Evolutionary conservation across 2,329 filamentous ascomycete species (phyloP).

Genomic region (Stachybotrys echinatus): DNA sequence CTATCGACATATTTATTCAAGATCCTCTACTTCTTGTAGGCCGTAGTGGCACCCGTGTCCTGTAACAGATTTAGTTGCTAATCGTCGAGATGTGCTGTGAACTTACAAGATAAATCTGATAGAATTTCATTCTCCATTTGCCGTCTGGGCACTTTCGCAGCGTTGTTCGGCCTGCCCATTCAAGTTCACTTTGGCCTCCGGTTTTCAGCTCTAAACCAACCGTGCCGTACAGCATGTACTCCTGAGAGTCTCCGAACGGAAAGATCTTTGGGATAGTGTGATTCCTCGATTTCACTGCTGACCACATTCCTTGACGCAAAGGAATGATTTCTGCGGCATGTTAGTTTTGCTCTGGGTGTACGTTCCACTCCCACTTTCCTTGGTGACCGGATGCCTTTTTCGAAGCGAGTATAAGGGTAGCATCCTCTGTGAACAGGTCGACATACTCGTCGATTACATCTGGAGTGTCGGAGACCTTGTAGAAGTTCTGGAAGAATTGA

Average conservation of each 20-base stretch:
- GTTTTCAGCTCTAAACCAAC: constrained; percentile 20
- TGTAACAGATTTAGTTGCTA: background rate
- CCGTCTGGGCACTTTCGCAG: constrained; percentile 41
- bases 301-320: constrained; percentile 23
- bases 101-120: constrained; percentile 50
- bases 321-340: constrained; percentile 18
- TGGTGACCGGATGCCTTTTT: constrained; percentile 16
- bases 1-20: background rate
- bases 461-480: constrained; percentile 21
- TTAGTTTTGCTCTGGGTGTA: constrained; percentile 4
- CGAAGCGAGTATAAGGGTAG: constrained; percentile 22
- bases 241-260: constrained; percentile 17
- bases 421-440: constrained; percentile 18
- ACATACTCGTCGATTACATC: constrained; percentile 21
- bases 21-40: constrained; percentile 7
- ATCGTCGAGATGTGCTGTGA: background rate
- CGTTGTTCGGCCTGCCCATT: constrained; percentile 51
- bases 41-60: constrained; percentile 11
- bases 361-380: constrained; percentile 8
- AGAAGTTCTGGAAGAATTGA: constrained; percentile 23
- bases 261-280: constrained; percentile 24
- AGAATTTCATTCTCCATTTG: constrained; percentile 46
- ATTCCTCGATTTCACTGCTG: constrained; percentile 16
- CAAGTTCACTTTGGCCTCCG: constrained; percentile 27
- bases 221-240: constrained; percentile 25